Base-by-base conservation (phyloP, 73 alveolate genomes). In the Tetrahymena elliotti region DNA sequence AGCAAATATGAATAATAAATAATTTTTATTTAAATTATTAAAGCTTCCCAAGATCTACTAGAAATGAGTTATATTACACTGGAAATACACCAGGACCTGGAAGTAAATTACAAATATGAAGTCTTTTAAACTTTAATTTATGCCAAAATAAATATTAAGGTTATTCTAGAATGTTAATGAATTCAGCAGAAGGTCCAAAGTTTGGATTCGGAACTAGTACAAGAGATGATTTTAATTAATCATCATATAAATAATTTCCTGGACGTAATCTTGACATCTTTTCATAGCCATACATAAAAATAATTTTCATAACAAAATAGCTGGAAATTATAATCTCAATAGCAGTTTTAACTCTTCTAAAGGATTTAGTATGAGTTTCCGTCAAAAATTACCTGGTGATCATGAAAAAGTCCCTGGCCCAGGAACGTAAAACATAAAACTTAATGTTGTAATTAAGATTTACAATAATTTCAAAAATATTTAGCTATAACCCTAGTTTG, bases 71-170 rank as follows among this genome's bases (percentile, higher is more conserved):
- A 38, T 88, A 94, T 92, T 84, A 94, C 33, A 0, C 37, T n/a
- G 40, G 52, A 22, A 88, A 93, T 27, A 88, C 95, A 0, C 96
- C 96, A 10, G 96, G 96, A 20, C 96, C 96, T 47, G 96, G 96
- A 88, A 37, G 95, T 39, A 84, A 83, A 36, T 84, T 84, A 12
- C 84, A 83, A 88, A 94, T 93, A n/a, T n/a, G n/a, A n/a, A n/a
- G n/a, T n/a, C n/a, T n/a, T n/a, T n/a, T n/a, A n/a, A n/a, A n/a
- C n/a, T n/a, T n/a, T n/a, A n/a, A n/a, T n/a, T n/a, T n/a, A n/a
- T n/a, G n/a, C n/a, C n/a, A n/a, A n/a, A 22, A 0, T 18, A 68
- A 68, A 68, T 18, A 18, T 4, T 18, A 27, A 68, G 88, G 88
- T 68, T 68, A 68, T 68, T 68, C 88, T 68, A 68, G 88, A 68